phyloP scores from a whole-genome alignment of 2,329 filamentous ascomycete genomes.

The Botrytis elliptica region DNA sequence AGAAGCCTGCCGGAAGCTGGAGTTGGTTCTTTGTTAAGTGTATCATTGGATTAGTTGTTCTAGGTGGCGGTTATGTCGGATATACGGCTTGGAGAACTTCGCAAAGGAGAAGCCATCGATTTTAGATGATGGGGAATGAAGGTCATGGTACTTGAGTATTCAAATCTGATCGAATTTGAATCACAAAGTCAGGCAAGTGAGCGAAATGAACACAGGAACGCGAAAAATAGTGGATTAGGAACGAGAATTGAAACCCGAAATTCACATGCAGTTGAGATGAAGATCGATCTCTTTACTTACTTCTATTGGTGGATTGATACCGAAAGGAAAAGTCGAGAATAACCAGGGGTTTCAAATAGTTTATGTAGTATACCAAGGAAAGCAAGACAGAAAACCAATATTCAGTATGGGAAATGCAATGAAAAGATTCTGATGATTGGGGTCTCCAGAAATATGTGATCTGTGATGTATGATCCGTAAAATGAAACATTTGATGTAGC shows the following conservation, averaged over 20 bases:
- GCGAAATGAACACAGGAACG: neutral
- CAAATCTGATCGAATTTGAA: neutral
- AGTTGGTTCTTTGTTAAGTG: conserved; percentile 78
- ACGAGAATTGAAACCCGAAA: neutral
- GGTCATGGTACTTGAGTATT: neutral
- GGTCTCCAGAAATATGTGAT: neutral
- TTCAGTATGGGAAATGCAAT: neutral
- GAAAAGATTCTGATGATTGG: neutral
- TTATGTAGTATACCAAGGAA: neutral
- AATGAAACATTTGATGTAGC: neutral
- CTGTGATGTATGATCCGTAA: neutral
- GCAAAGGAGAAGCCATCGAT: conserved; percentile 38
- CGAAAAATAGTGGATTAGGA: neutral
- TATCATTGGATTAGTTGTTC: conserved; percentile 67
- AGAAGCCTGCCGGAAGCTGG: conserved; percentile 53
- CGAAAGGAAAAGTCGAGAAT: neutral
- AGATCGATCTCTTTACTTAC: neutral
- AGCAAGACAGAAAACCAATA: neutral
- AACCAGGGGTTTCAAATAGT: neutral
- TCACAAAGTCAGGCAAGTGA: neutral
- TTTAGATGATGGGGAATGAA: conserved; percentile 28
- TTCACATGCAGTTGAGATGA: neutral
- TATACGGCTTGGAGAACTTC: conserved; percentile 74
- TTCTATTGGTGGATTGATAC: neutral
- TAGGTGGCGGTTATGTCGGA: conserved; percentile 77